Percentiles rank a stretch among this genome's conserved stretches.
These are phyloP conservation scores for Micromonas pusilla DNA, from an alignment of 139 green algal genomes.

Conservation along the genomic window DNA sequence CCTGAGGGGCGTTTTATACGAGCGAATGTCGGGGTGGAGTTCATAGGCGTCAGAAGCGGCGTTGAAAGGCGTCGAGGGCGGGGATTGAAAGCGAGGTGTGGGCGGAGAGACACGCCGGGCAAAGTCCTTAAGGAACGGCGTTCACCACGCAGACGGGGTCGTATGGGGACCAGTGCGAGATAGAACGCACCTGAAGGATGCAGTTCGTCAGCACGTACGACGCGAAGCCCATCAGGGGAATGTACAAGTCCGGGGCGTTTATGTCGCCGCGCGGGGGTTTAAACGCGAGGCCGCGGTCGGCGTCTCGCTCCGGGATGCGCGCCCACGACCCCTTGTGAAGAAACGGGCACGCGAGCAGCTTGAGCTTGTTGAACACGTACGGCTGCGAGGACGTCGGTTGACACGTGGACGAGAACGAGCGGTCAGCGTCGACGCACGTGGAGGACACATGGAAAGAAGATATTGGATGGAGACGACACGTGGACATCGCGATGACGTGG, in stretches of 20 bases:
- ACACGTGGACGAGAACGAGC: conserved; percentile 81
- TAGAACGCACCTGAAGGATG: not conserved
- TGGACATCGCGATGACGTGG: not conserved
- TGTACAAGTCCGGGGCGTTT: conserved; percentile 94
- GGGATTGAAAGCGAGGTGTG: too few species aligned
- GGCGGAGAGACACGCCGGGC: too few species aligned
- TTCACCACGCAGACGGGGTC: too few species aligned
- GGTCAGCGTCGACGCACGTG: conserved; percentile 65
- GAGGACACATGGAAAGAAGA: too few species aligned
- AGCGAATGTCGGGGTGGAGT: too few species aligned
- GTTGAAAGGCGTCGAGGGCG: too few species aligned
- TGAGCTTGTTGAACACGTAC: conserved; percentile 84
- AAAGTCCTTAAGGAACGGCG: too few species aligned
- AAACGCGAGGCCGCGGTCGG: conserved; percentile 67
- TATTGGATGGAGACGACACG: conserved; percentile 37
- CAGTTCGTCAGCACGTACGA: conserved; percentile 61
- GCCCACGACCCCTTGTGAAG: conserved; percentile 69
- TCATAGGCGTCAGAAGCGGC: too few species aligned
- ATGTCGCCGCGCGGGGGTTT: conserved; percentile 77
- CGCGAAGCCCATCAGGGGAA: conserved; percentile 78
- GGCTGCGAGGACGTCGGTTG: conserved; percentile 64
- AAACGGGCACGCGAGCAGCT: conserved; percentile 85
- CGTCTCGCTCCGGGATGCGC: conserved; percentile 66
- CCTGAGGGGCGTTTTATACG: too few species aligned
- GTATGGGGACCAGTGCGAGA: too few species aligned